Evolutionary conservation across 1,139 yeast species (phyloP), one percentile per base, ranked within the genome.

Genomic region (Arxiozyma telluris): DNA sequence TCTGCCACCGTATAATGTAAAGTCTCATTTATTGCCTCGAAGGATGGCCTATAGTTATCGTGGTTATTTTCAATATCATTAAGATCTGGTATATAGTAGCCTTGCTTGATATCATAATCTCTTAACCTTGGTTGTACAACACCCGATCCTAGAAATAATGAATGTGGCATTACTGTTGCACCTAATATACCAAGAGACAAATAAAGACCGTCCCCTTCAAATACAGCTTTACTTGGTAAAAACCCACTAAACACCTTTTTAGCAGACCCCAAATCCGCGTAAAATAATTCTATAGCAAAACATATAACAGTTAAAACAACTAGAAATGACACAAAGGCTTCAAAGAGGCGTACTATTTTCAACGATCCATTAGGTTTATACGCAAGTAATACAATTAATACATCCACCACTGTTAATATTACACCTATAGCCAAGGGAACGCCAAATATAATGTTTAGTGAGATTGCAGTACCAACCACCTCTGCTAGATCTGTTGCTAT

Each of bases 111-210:
- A 62, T 83, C 89, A 60, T 73, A 83, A 50, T 84, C 89, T 64
- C 81, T 81, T 56, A 83, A 71, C 61, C 94, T 74, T 18, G 91
- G 82, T 63, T 84, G 90, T 4, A 85, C 93, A 53, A 86, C 76
- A 6, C 88, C 87, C 0, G 90, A 83, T 1, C 93, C 93, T 54
- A 86, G 72, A 61, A 80, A 85, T 54, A 86, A 73, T 0, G 90
- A 83, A 64, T 85, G 93, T 2, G 94, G 93, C 94, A 86, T 86
- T 8, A 85, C 91, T 0, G 93, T 85, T 49, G 90, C 87, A 41
- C 94, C 94, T 21, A 85, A 79, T 55, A 85, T 85, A 8, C 89
- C 93, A 65, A 87, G 75, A 59, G 85, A 78, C 56, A 85, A 71
- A 62, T 84, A 85, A 43, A 83, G 70, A 0, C 87, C 87, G 63